phyloP scores from a whole-genome alignment of 768 basidiomycete genomes.

The Sutorius australiensis region DNA sequence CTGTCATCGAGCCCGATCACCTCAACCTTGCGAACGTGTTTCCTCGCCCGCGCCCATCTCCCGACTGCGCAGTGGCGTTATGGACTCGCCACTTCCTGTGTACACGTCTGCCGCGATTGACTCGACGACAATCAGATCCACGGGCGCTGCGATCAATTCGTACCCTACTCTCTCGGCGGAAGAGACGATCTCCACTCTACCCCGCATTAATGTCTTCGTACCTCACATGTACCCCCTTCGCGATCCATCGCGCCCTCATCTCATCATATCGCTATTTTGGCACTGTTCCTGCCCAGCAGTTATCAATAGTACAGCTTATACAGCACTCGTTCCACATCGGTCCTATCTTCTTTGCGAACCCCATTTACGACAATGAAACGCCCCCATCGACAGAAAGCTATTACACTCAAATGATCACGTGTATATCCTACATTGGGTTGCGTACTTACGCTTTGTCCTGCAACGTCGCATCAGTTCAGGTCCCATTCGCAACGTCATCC shows the following conservation, averaged over 20 bases:
- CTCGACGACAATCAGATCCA: slow-evolving; percentile 22
- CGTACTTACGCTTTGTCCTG: neutral
- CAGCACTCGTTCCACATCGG: neutral
- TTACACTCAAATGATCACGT: neutral
- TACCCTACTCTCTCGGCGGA: neutral
- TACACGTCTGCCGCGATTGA: slow-evolving; percentile 9
- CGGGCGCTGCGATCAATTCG: slow-evolving; percentile 10
- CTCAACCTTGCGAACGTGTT: neutral
- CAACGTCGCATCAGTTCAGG: neutral
- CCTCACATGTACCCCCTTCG: slow-evolving; percentile 3
- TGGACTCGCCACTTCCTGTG: neutral
- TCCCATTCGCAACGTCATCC: neutral
- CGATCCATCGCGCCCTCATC: slow-evolving; percentile 21
- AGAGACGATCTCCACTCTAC: slow-evolving; percentile 7
- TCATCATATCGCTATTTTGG: slow-evolving; percentile 11
- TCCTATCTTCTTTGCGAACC: neutral
- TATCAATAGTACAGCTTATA: neutral
- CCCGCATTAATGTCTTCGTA: slow-evolving; percentile 10
- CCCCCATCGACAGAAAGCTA: slow-evolving; percentile 13
- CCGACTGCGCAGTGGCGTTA: slow-evolving; percentile 5
- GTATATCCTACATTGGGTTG: neutral
- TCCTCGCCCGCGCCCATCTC: neutral
- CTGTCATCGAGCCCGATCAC: slow-evolving; percentile 1
- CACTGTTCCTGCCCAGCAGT: neutral
- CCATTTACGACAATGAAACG: slow-evolving; percentile 11